A percentile compares a stretch with the other conserved stretches of the same genome.
Conservation (phyloP, 2,329 filamentous ascomycete species). For the Monilinia fructicola region DNA sequence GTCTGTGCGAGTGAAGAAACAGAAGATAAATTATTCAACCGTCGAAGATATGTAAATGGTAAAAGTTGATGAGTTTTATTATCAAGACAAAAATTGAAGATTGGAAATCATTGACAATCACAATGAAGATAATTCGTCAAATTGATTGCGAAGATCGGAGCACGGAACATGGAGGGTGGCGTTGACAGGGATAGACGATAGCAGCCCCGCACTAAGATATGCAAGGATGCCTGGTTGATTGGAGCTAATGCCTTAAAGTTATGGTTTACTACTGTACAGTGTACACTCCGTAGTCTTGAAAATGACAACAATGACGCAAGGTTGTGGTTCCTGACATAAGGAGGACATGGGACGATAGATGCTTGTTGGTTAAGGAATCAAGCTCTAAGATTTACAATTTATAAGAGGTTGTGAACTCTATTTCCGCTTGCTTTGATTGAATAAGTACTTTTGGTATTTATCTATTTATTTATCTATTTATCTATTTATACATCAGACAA, state of each 20-base stretch:
- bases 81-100: conserved; percentile 9
- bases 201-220: conserved; percentile 13
- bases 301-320: conserved; percentile 4
- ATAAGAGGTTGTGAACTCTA: background rate
- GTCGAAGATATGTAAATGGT: background rate
- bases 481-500: too few relatives aligned
- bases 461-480: too few relatives aligned
- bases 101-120: conserved; percentile 23
- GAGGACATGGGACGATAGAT: background rate
- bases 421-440: too few relatives aligned
- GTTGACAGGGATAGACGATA: background rate
- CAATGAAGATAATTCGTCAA: conserved; percentile 21
- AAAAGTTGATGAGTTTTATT: background rate
- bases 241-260: background rate
- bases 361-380: background rate
- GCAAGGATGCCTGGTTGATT: background rate
- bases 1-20: background rate
- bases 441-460: background rate
- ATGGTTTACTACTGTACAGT: too few relatives aligned
- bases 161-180: conserved; percentile 8
- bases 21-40: background rate
- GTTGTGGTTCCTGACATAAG: background rate
- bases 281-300: too few relatives aligned
- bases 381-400: background rate
- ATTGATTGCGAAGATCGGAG: conserved; percentile 22